A percentile compares a stretch with the other conserved stretches of the same genome.
Conservation (phyloP, 805 yeast genomes). For the Nakazawaea ishiwadae region DNA sequence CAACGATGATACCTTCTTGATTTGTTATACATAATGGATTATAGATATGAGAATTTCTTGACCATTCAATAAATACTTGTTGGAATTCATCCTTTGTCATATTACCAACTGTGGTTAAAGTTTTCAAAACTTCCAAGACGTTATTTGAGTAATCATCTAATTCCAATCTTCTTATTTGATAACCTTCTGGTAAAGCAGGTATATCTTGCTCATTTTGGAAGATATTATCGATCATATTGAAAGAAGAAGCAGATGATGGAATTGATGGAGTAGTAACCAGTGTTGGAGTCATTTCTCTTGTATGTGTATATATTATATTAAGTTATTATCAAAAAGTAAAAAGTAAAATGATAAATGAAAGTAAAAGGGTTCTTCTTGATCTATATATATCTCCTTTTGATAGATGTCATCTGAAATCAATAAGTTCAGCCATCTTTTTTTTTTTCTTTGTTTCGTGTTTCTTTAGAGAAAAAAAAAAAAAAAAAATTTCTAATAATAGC, state of each 20-base stretch:
- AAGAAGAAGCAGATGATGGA: constrained; percentile 6
- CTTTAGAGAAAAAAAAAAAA: no score
- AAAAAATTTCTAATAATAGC: no score
- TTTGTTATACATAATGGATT: constrained; percentile 66
- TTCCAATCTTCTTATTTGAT: constrained; percentile 54
- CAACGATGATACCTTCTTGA: constrained; percentile 53
- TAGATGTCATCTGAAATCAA: background rate
- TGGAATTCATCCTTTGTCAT: constrained; percentile 48
- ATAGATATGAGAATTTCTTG: constrained; percentile 45
- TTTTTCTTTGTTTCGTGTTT: background rate
- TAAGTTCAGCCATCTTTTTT: constrained; percentile 12
- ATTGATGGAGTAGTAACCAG: constrained; percentile 9
- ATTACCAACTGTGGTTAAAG: constrained; percentile 80
- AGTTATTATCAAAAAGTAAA: no score
- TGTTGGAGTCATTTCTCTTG: constrained; percentile 2
- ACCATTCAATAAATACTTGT: constrained; percentile 56
- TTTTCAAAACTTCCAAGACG: constrained; percentile 56
- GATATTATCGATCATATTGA: background rate
- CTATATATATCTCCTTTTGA: background rate
- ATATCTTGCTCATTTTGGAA: background rate
- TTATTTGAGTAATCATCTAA: constrained; percentile 57
- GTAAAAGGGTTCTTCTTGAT: background rate
- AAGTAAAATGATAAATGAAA: background rate
- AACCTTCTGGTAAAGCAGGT: constrained; percentile 54
- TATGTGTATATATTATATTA: background rate